Conservation (phyloP, 1,284 basidiomycete genomes). For the Puccinia hordei region DNA sequence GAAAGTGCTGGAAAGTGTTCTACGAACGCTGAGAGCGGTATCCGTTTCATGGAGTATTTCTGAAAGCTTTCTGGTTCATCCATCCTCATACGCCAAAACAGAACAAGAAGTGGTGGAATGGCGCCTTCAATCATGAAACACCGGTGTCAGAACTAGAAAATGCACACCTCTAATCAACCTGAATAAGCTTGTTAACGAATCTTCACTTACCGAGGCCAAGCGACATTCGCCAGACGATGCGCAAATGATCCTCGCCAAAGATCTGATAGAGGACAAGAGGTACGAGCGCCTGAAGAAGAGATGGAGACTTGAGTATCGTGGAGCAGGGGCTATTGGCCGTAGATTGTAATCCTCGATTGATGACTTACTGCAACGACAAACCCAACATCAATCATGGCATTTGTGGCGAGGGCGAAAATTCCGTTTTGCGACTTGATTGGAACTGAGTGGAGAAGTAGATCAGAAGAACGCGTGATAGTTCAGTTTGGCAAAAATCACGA, state of each 20-base stretch:
- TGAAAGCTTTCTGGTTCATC: slow-evolving; percentile 56
- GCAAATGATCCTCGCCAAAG: slow-evolving; percentile 76
- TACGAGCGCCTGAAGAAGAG: slow-evolving; percentile 33
- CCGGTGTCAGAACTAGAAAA: slow-evolving; percentile 59
- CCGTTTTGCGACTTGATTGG: slow-evolving; percentile 39
- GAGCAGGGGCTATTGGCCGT: neutral
- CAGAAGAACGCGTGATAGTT: slow-evolving; percentile 37
- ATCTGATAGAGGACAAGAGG: slow-evolving; percentile 56
- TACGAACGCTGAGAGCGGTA: slow-evolving; percentile 53
- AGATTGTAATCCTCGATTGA: neutral
- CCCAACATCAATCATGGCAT: slow-evolving; percentile 84
- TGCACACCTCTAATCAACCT: slow-evolving; percentile 66
- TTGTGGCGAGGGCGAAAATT: slow-evolving; percentile 56
- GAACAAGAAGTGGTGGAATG: slow-evolving; percentile 57
- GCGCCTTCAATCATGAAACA: slow-evolving; percentile 53
- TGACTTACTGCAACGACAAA: slow-evolving; percentile 71
- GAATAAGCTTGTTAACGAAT: slow-evolving; percentile 65
- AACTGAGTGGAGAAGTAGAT: slow-evolving; percentile 64
- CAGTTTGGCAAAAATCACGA: slow-evolving; percentile 23
- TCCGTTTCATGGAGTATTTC: slow-evolving; percentile 56
- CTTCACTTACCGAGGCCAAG: slow-evolving; percentile 81
- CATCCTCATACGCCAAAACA: slow-evolving; percentile 59
- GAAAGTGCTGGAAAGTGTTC: neutral
- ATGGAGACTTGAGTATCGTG: neutral
- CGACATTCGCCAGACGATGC: slow-evolving; percentile 82